A percentile compares a stretch with the other conserved stretches of the same genome.
Conservation (phyloP, 495 filamentous ascomycete genomes). For the Mycothermus thermophilus region DNA sequence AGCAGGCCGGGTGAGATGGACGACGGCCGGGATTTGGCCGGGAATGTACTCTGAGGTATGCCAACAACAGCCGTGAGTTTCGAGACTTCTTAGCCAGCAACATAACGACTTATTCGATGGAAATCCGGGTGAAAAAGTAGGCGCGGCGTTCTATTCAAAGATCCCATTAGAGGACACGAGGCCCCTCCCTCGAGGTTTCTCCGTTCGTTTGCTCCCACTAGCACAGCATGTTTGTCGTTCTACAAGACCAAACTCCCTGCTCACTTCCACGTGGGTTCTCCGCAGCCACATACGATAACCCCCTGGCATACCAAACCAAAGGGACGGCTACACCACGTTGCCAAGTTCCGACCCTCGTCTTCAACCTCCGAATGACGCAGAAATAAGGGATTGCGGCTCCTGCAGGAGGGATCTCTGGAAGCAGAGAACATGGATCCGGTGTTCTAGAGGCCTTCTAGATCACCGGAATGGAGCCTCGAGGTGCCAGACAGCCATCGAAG, state of each 20-base stretch:
- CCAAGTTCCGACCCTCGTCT: slow-evolving; percentile 3
- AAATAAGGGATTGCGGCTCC: not conserved
- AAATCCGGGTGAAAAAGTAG: not conserved
- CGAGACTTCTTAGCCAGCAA: too few relatives aligned
- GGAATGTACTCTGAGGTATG: slow-evolving; percentile 8
- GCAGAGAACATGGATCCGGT: not conserved
- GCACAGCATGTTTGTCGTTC: too few relatives aligned
- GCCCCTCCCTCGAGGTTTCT: too few relatives aligned
- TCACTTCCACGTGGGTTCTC: not conserved
- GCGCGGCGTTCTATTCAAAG: not conserved
- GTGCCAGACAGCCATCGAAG: slow-evolving; percentile 1
- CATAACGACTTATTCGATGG: too few relatives aligned
- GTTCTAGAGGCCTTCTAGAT: slow-evolving; percentile 13
- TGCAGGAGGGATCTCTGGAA: not conserved
- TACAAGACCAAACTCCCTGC: too few relatives aligned
- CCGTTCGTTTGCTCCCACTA: too few relatives aligned
- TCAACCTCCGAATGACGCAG: not conserved
- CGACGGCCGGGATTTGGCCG: slow-evolving; percentile 8
- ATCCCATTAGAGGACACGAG: too few relatives aligned
- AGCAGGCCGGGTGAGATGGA: slow-evolving; percentile 12
- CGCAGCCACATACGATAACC: not conserved
- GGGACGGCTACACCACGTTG: slow-evolving; percentile 8
- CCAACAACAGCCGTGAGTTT: slow-evolving; percentile 6
- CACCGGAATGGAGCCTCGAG: slow-evolving; percentile 1
- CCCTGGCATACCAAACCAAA: slow-evolving; percentile 3